These are phyloP conservation scores for Phytophthora fragariae DNA, from an alignment of 352 stramenopile genomes.

Conservation along the genomic window DNA sequence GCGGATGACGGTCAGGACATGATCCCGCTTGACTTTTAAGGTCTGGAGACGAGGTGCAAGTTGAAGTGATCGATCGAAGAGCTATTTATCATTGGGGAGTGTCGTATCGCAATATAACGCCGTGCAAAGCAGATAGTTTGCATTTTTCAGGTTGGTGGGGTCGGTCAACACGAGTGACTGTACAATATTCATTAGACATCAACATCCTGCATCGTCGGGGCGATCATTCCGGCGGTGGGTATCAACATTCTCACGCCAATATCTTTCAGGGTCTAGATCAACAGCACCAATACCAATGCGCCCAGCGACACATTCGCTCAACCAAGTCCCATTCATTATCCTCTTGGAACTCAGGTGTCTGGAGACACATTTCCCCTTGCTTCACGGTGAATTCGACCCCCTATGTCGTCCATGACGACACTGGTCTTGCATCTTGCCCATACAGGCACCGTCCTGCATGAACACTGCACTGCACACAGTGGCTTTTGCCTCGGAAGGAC, in stretches of 20 bases:
- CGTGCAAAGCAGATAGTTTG: constrained; percentile 6
- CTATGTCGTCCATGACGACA: not conserved
- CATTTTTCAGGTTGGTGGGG: no score
- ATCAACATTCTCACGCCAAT: not conserved
- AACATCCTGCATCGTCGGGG: not conserved
- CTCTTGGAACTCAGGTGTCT: not conserved
- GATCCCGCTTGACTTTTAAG: constrained; percentile 50
- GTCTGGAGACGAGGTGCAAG: constrained; percentile 21
- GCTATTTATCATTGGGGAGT: constrained; percentile 47
- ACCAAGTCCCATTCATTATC: not conserved
- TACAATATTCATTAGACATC: no score
- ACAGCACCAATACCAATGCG: not conserved
- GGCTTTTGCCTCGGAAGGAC: not conserved
- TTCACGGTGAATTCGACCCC: not conserved
- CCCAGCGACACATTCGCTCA: not conserved
- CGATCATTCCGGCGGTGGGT: not conserved
- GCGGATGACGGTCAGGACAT: constrained; percentile 47
- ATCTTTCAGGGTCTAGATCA: not conserved
- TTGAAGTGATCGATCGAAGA: constrained; percentile 46
- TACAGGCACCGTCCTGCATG: no score
- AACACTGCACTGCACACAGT: not conserved
- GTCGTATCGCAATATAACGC: constrained; percentile 33
- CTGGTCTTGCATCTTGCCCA: no score
- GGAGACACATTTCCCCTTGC: not conserved
- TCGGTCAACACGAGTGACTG: not conserved